These are phyloP conservation scores for Aeschynomene evenia DNA, from an alignment of 306 rosid species.

Conservation along the genomic window DNA sequence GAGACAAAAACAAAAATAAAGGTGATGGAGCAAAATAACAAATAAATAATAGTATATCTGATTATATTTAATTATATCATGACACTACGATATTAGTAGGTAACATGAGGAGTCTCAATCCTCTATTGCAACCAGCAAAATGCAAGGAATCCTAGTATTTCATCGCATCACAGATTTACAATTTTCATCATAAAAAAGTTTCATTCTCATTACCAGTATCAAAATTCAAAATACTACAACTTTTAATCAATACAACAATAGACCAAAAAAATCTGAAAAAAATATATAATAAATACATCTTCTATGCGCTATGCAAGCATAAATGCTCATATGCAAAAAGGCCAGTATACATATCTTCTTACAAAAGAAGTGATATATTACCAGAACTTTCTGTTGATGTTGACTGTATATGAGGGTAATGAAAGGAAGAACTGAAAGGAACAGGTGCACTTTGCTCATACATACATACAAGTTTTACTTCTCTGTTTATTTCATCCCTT, in stretches of 20 bases:
- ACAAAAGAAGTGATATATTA: conserved; percentile 27
- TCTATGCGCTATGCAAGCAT: conserved; percentile 33
- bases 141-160: neutral
- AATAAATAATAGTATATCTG: neutral
- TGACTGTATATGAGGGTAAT: conserved; percentile 18
- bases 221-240: conserved; percentile 29
- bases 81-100: neutral
- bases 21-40: neutral
- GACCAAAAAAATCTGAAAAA: conserved; percentile 23
- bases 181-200: neutral
- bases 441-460: conserved; percentile 32
- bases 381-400: conserved; percentile 34
- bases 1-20: neutral
- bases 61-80: no score
- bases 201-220: conserved; percentile 22
- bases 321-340: conserved; percentile 16
- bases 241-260: conserved; percentile 29
- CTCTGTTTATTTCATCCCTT: conserved; percentile 49
- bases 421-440: conserved; percentile 26
- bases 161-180: neutral
- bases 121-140: neutral
- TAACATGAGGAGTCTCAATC: neutral
- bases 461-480: conserved; percentile 40
- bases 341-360: conserved; percentile 34
- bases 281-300: conserved; percentile 37